These are phyloP conservation scores for Sambucus nigra DNA, from an alignment of 129 eudicot species.

Conservation along the genomic window DNA sequence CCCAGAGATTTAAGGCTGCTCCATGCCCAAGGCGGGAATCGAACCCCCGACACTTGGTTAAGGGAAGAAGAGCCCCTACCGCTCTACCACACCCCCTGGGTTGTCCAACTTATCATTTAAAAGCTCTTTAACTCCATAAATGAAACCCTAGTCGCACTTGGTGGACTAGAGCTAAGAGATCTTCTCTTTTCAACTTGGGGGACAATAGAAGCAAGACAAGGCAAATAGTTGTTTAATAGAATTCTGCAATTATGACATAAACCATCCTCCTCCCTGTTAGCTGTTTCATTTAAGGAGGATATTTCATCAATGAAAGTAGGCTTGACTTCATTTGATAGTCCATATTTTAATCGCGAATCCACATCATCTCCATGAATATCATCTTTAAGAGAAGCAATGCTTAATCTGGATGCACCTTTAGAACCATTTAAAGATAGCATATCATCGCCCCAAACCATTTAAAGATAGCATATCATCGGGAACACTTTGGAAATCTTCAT, in stretches of 20 bases:
- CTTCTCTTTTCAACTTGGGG: conserved; percentile 57
- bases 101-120: no score
- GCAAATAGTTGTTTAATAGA: conserved; percentile 67
- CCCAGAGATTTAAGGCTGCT: no score
- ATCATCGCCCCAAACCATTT: no score
- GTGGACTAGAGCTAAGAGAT: conserved; percentile 55
- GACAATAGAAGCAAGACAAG: conserved; percentile 70
- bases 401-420: conserved; percentile 40
- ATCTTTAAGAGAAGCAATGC: conserved; percentile 27
- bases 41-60: no score
- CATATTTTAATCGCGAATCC: conserved; percentile 26
- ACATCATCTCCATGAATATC: conserved; percentile 12
- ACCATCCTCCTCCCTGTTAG: conserved; percentile 37
- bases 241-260: conserved; percentile 62
- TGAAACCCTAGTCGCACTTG: no score
- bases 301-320: conserved; percentile 56
- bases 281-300: conserved; percentile 38
- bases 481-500: no score
- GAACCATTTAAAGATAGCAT: no score
- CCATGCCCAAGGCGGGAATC: no score
- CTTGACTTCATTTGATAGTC: conserved; percentile 25
- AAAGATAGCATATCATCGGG: no score
- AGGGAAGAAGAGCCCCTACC: no score
- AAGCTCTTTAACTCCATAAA: no score
- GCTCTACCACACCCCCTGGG: no score